These are phyloP conservation scores for Tolypocladium tundrense DNA, from an alignment of 2,329 filamentous ascomycete genomes.

Conservation along the genomic window DNA sequence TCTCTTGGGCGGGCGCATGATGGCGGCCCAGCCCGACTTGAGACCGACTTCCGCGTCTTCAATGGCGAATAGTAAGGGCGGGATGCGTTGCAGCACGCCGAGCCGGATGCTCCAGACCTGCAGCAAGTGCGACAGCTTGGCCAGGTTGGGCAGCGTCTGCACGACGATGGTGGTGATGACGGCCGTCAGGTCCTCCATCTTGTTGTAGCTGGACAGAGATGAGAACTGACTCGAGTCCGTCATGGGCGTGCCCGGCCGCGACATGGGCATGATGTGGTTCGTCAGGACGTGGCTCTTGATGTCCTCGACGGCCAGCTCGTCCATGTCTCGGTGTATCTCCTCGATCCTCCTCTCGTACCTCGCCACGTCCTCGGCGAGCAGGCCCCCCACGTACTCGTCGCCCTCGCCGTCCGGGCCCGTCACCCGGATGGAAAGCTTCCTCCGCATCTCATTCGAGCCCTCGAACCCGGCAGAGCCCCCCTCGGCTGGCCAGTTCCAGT, in stretches of 20 bases:
- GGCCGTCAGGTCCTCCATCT: constrained; percentile 81
- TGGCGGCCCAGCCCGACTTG: constrained; percentile 54
- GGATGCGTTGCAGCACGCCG: constrained; percentile 62
- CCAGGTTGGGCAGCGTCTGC: constrained; percentile 75
- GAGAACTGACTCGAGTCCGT: constrained; percentile 24
- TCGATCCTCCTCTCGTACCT: constrained; percentile 64
- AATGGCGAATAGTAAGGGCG: constrained; percentile 56
- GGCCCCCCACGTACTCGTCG: constrained; percentile 54
- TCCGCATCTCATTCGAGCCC: constrained; percentile 30
- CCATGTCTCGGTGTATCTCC: constrained; percentile 60
- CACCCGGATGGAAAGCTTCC: constrained; percentile 22
- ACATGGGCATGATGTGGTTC: constrained; percentile 58
- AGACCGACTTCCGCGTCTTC: constrained; percentile 56
- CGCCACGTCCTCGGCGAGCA: constrained; percentile 53
- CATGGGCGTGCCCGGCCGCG: constrained; percentile 25
- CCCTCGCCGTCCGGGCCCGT: constrained; percentile 13
- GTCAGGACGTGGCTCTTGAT: constrained; percentile 81
- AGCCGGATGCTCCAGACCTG: constrained; percentile 71
- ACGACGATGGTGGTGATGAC: constrained; percentile 85
- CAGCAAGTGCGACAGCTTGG: constrained; percentile 62
- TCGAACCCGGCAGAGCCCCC: constrained; percentile 45
- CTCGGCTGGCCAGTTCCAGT: constrained; percentile 46
- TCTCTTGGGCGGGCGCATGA: constrained; percentile 25
- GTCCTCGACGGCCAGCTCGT: constrained; percentile 67
- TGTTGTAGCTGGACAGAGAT: constrained; percentile 46